A percentile compares a stretch with the other conserved stretches of the same genome.
These are phyloP conservation scores for Erodium maritimum DNA, from an alignment of 345 rosid genomes.

Conservation along the genomic window DNA sequence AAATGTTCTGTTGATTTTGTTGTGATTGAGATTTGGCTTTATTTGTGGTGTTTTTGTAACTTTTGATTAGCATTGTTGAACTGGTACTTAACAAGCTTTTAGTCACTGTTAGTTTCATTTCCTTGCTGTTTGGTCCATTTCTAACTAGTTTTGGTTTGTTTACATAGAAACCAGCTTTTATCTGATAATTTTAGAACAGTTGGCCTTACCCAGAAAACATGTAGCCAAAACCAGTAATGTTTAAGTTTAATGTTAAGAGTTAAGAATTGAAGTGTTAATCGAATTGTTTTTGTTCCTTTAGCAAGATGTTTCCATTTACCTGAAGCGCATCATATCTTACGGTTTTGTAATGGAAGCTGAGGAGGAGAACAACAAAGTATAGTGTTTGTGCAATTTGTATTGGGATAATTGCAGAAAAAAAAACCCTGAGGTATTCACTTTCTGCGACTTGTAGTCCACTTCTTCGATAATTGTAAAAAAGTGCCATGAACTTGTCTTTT, in stretches of 20 bases:
- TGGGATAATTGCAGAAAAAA: no score
- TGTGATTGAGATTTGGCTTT: conserved; percentile 2
- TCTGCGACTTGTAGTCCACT: no score
- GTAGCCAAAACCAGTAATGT: no score
- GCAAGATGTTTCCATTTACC: no score
- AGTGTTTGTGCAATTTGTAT: conserved; percentile 2
- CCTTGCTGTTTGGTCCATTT: no score
- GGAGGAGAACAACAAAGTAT: background rate
- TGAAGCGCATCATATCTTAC: background rate
- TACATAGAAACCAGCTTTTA: background rate
- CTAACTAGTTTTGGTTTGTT: no score
- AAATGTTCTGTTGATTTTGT: background rate
- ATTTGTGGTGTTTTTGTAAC: background rate
- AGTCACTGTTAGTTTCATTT: background rate
- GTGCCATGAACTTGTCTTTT: no score
- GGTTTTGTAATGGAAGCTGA: conserved; percentile 1
- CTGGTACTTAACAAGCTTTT: background rate
- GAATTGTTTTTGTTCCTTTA: no score
- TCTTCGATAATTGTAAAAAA: no score
- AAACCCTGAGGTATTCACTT: no score
- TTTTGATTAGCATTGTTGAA: conserved; percentile 1
- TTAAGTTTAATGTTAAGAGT: background rate
- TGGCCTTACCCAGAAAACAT: no score
- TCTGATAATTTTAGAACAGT: background rate
- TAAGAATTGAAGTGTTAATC: no score